Conservation (phyloP, 345 rosid species). For the Euphorbia peplus region DNA sequence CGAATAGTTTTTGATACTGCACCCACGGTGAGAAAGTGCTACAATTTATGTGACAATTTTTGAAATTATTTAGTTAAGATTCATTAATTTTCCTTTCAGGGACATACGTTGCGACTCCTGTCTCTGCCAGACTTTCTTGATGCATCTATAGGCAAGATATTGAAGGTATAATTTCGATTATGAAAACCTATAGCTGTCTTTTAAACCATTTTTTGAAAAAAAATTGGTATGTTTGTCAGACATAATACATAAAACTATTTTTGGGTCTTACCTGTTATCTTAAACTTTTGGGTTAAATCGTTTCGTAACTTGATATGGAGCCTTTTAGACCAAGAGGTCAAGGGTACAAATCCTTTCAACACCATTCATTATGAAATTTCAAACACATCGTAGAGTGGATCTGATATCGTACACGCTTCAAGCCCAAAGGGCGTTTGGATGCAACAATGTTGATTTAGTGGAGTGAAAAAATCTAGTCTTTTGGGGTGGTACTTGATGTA, state of each 20-base stretch:
- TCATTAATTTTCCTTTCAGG: slow-evolving; percentile 44
- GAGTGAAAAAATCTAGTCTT: background rate
- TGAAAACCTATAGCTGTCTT: background rate
- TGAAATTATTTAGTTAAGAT: slow-evolving; percentile 8
- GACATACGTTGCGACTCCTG: slow-evolving; percentile 83
- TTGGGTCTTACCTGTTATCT: too few species aligned
- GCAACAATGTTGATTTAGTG: background rate
- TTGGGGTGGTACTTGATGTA: background rate
- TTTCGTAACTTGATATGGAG: too few species aligned
- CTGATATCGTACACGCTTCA: too few species aligned
- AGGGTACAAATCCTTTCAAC: too few species aligned
- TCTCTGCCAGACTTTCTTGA: slow-evolving; percentile 95
- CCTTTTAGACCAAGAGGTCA: too few species aligned
- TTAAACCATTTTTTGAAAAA: background rate
- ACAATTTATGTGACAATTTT: slow-evolving; percentile 3
- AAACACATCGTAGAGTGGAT: too few species aligned
- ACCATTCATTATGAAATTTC: too few species aligned
- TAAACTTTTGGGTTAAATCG: too few species aligned
- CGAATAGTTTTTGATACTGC: slow-evolving; percentile 96
- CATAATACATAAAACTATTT: too few species aligned
- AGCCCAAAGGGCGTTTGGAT: background rate
- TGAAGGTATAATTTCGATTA: slow-evolving; percentile 52
- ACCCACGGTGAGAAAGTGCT: slow-evolving; percentile 68
- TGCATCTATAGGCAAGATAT: slow-evolving; percentile 93
- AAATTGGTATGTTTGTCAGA: too few species aligned